Evolutionary conservation across 441 rosid species (phyloP).

Genomic region (Brassica hybrid): DNA sequence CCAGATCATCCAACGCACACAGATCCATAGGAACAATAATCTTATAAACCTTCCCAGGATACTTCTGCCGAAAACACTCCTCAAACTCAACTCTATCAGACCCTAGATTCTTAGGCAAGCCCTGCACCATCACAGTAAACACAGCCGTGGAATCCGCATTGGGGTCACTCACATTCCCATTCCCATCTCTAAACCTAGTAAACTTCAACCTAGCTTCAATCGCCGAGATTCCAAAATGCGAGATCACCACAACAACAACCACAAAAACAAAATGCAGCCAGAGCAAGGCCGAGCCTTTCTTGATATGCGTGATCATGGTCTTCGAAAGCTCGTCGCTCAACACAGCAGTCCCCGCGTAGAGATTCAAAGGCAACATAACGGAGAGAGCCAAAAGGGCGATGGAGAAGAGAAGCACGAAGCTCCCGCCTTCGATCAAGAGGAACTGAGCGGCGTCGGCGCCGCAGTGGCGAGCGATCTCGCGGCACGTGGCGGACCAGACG

Average conservation of each 20-base stretch:
- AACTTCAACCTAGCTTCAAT: constrained; percentile 73
- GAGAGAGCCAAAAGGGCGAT: constrained; percentile 62
- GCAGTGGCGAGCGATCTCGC: constrained; percentile 88
- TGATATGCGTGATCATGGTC: constrained; percentile 81
- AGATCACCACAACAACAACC: constrained; percentile 59
- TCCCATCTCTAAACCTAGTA: constrained; percentile 86
- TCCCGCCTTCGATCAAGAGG: constrained; percentile 90
- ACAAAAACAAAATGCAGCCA: constrained; percentile 89
- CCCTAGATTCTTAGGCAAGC: constrained; percentile 84
- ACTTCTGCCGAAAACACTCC: constrained; percentile 74
- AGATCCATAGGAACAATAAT: constrained; percentile 92
- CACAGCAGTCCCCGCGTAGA: constrained; percentile 71
- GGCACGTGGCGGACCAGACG: constrained; percentile 90
- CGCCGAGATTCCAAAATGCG: constrained; percentile 77
- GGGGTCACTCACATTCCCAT: constrained; percentile 81
- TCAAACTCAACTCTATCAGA: constrained; percentile 65
- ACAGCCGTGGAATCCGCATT: constrained; percentile 72
- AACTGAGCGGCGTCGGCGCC: constrained; percentile 97
- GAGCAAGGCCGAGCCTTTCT: constrained; percentile 77
- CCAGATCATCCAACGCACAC: constrained; percentile 91
- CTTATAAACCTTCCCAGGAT: constrained; percentile 86
- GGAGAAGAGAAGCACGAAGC: constrained; percentile 63
- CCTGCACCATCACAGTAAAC: constrained; percentile 88
- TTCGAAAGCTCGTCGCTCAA: constrained; percentile 80
- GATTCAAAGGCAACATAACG: constrained; percentile 74